Evolutionary conservation across 2,329 filamentous ascomycete species (phyloP), one percentile per base, ranked within the genome.

Genomic region (Colletotrichum chrysophilum): DNA sequence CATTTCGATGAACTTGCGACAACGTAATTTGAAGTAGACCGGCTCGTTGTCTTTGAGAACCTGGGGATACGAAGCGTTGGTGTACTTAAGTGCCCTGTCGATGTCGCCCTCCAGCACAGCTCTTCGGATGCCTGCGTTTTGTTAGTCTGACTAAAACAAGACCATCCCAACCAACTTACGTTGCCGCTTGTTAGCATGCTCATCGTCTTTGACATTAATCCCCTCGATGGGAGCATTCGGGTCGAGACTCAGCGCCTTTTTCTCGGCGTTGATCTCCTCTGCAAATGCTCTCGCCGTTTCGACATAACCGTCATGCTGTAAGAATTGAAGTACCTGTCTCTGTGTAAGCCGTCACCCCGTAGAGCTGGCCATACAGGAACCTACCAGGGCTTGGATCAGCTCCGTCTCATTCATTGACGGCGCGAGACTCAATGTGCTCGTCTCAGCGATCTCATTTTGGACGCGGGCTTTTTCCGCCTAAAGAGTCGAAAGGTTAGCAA

Each of bases 1-100:
- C 93, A 99, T 96, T 84, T 99, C 97, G 76, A 98, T 93, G 83
- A 98, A 98, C 82, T 97, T 97, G 76, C 96, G 93, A 82, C 96
- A 98, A 78, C 94, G 92, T 65, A 99, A 88, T 74, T 93, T 94
- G 85, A 99, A 98, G 82, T 96, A 93, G 18, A 98, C 95, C 70
- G 95, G 92, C 70, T 95, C 92, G 80, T 98, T 95, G 26, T 95
- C 91, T 62, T 91, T 89, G 21, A 99, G 89, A 2, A 98, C 95
- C 28, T 90, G 89, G 7, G 95, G 94, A 80, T 98, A 99, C 81
- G 93, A 95, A 14, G 89, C 88, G 66, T 93, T 91, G 4, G 95
- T 98, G 80, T 93, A 91, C 83, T 96, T 94, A n/a, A 98, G 89
- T 1, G 96, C 96, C 79, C 91, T 92, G 84, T 98, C 97, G 75